Percentiles rank a stretch among this genome's conserved stretches.
These are phyloP conservation scores for Ammopiptanthus mongolicus DNA, from an alignment of 306 rosid species.

Conservation along the genomic window DNA sequence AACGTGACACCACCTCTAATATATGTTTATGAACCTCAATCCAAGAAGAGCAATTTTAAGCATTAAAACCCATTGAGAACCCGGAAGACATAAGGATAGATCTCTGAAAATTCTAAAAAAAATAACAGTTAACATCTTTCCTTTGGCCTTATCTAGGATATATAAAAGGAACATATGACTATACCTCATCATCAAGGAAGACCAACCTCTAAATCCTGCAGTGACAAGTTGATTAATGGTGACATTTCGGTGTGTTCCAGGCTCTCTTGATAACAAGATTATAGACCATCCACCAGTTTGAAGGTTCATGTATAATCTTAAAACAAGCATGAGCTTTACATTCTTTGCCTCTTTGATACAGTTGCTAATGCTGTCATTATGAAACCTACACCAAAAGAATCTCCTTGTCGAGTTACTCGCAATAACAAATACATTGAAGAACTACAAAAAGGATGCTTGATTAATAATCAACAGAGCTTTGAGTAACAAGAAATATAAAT, in stretches of 20 bases:
- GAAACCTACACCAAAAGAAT: constrained; percentile 33
- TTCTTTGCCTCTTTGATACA: constrained; percentile 40
- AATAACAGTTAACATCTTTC: background rate
- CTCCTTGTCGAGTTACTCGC: constrained; percentile 1
- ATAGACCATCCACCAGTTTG: constrained; percentile 66
- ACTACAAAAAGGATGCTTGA: background rate
- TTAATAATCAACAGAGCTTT: background rate
- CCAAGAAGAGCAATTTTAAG: background rate
- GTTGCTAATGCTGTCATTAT: constrained; percentile 31
- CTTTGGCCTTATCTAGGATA: background rate
- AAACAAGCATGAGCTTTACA: constrained; percentile 42
- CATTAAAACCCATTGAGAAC: background rate
- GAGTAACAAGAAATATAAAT: background rate
- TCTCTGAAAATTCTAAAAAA: background rate
- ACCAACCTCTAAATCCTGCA: constrained; percentile 58
- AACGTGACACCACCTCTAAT: background rate
- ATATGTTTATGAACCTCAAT: background rate
- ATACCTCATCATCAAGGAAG: constrained; percentile 76
- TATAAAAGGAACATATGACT: constrained; percentile 6
- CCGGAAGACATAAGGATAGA: background rate
- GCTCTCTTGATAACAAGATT: constrained; percentile 57
- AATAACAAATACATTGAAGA: background rate
- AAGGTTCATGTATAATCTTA: constrained; percentile 48
- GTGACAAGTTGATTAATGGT: constrained; percentile 48
- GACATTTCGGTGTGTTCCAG: constrained; percentile 35